Percentiles rank a stretch among this genome's conserved stretches.
Conservation (phyloP, 1,139 yeast species). For the Candida tetrigidarum region DNA sequence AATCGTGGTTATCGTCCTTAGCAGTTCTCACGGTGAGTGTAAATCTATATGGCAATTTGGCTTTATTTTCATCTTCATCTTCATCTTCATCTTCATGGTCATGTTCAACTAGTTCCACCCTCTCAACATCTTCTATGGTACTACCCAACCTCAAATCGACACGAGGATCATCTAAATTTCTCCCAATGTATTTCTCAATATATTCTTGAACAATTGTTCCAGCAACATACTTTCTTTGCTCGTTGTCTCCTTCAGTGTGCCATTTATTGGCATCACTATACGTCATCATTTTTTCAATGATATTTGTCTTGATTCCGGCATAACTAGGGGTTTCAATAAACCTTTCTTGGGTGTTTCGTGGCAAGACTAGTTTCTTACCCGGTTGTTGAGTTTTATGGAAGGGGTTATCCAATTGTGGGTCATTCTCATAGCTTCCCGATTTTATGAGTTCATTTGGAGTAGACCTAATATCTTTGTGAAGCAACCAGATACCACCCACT, state of each 20-base stretch:
- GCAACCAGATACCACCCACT: constrained; percentile 39
- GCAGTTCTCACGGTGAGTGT: constrained; percentile 34
- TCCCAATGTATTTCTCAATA: constrained; percentile 35
- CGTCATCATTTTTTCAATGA: constrained; percentile 50
- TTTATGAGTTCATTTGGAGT: constrained; percentile 29
- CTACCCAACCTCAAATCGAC: constrained; percentile 32
- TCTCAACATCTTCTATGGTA: constrained; percentile 43
- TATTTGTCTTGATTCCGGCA: constrained; percentile 40
- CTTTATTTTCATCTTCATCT: constrained; percentile 15
- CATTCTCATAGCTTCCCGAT: constrained; percentile 28
- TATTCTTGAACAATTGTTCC: constrained; percentile 34
- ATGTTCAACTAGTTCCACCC: no score
- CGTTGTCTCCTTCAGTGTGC: constrained; percentile 29
- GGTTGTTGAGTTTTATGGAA: constrained; percentile 18
- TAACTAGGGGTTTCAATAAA: constrained; percentile 46
- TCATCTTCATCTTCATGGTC: no score
- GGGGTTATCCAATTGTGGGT: constrained; percentile 38
- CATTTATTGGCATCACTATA: constrained; percentile 42
- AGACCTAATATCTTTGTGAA: constrained; percentile 24
- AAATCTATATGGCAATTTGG: constrained; percentile 26
- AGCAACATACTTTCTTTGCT: constrained; percentile 29
- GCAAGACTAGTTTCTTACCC: constrained; percentile 13
- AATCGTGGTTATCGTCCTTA: constrained; percentile 24
- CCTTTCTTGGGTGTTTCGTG: constrained; percentile 22
- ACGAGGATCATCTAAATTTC: constrained; percentile 23